Conservation (phyloP, 2,329 filamentous ascomycete species). For the Samsoniella hepiali region DNA sequence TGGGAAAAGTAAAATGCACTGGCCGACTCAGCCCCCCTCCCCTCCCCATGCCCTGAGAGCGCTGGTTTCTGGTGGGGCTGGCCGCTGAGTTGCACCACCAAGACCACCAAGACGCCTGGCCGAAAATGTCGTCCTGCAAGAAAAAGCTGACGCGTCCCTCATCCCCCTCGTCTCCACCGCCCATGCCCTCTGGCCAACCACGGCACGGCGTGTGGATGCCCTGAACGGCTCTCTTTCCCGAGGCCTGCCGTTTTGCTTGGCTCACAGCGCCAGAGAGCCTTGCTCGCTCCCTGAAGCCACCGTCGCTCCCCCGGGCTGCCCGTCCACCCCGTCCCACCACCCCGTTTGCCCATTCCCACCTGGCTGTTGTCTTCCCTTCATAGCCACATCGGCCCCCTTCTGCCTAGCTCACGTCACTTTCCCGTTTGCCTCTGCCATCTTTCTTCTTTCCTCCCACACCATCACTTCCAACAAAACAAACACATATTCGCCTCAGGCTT, state of each 20-base stretch:
- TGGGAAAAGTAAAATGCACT: neutral
- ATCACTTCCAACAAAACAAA: slow-evolving; percentile 17
- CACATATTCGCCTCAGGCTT: slow-evolving; percentile 18
- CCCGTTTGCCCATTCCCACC: slow-evolving; percentile 5
- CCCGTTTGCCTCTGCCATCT: slow-evolving; percentile 24
- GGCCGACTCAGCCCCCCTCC: neutral
- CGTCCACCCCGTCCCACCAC: neutral
- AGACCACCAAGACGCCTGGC: too few species aligned
- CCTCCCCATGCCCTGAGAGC: neutral
- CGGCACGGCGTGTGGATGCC: slow-evolving; percentile 2
- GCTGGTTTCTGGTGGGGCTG: neutral
- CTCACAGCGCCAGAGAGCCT: slow-evolving; percentile 1
- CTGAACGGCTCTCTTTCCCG: slow-evolving; percentile 11
- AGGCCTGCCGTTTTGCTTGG: neutral
- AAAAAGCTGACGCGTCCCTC: slow-evolving; percentile 31
- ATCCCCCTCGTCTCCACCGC: slow-evolving; percentile 21
- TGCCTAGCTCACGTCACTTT: slow-evolving; percentile 26
- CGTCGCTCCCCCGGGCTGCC: neutral
- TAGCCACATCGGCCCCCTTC: slow-evolving; percentile 32
- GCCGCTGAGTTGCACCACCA: too few species aligned
- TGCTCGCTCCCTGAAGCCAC: slow-evolving; percentile 13
- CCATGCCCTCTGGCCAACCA: slow-evolving; percentile 15
- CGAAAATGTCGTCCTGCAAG: neutral
- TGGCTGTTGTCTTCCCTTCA: slow-evolving; percentile 30
- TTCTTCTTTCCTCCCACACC: slow-evolving; percentile 20